Percentiles rank a stretch among this genome's conserved stretches.
These are phyloP conservation scores for Xeromyces bisporus DNA, from an alignment of 495 filamentous ascomycete genomes.

Conservation along the genomic window DNA sequence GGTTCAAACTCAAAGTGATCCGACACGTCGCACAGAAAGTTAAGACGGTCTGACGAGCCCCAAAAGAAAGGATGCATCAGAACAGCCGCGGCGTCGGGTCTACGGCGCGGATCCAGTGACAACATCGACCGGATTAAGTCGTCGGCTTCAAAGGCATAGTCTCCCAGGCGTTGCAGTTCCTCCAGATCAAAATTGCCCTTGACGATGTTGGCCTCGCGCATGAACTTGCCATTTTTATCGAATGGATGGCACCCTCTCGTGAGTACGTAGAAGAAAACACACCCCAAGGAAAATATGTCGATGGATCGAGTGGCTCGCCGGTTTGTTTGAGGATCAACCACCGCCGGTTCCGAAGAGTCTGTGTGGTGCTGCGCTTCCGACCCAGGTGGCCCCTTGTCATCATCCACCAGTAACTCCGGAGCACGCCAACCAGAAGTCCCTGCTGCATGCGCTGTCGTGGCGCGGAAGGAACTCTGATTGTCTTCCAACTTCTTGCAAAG, in stretches of 20 bases:
- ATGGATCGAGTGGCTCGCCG: conserved; percentile 85
- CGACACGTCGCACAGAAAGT: conserved; percentile 81
- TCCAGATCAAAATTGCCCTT: conserved; percentile 63
- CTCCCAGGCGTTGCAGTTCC: conserved; percentile 52
- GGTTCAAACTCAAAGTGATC: conserved; percentile 90
- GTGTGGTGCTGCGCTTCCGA: conserved; percentile 27
- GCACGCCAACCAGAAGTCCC: conserved; percentile 94
- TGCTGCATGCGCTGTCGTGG: conserved; percentile 82
- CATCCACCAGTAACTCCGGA: conserved; percentile 77
- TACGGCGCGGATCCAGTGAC: conserved; percentile 44
- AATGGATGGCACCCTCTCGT: conserved; percentile 87
- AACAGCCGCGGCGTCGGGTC: conserved; percentile 55
- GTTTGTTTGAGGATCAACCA: conserved; percentile 46
- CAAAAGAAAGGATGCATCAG: conserved; percentile 95
- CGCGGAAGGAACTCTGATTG: conserved; percentile 84
- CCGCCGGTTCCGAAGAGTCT: conserved; percentile 38
- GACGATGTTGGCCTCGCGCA: conserved; percentile 92
- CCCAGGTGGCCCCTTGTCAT: conserved; percentile 31
- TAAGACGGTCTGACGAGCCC: conserved; percentile 66
- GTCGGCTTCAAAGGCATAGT: conserved; percentile 70
- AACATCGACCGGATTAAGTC: conserved; percentile 80
- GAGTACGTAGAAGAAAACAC: conserved; percentile 92
- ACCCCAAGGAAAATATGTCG: conserved; percentile 90
- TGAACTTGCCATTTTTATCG: conserved; percentile 80
- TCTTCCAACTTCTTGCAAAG: conserved; percentile 96